Conservation (phyloP, 176 grass and related monocot genomes). For the Oryza glumipatula region DNA sequence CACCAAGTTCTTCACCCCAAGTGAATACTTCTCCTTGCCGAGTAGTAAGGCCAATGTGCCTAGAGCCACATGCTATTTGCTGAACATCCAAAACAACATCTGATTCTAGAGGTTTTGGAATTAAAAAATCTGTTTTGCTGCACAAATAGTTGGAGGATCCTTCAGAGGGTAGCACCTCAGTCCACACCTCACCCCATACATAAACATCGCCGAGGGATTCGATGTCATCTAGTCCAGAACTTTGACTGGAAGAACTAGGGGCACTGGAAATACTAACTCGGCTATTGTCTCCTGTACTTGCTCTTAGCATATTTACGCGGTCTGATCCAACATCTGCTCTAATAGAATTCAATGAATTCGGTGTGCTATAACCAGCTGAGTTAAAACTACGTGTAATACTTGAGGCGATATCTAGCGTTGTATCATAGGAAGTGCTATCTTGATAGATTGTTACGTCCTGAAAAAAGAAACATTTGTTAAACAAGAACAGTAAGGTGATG, state of each 20-base stretch:
- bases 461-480: conserved; percentile 18
- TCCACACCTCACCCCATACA: conserved; percentile 97
- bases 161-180: conserved; percentile 59
- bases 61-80: conserved; percentile 77
- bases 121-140: conserved; percentile 66
- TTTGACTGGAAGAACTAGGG: conserved; percentile 75
- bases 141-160: conserved; percentile 45
- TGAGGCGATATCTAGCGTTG: conserved; percentile 59
- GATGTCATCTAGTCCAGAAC: conserved; percentile 81
- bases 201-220: conserved; percentile 96
- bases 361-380: conserved; percentile 35
- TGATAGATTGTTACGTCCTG: conserved; percentile 69
- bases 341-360: conserved; percentile 53
- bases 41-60: conserved; percentile 84
- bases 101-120: conserved; percentile 88
- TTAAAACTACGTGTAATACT: conserved; percentile 56
- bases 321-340: conserved; percentile 81
- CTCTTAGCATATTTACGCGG: conserved; percentile 85
- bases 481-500: background rate
- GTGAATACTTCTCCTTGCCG: conserved; percentile 92
- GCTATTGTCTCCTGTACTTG: conserved; percentile 69
- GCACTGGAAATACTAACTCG: conserved; percentile 91
- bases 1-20: conserved; percentile 88
- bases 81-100: conserved; percentile 94
- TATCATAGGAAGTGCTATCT: conserved; percentile 49